Evolutionary conservation across 2,329 filamentous ascomycete genomes (phyloP).

Genomic region (Trichoderma sp.): DNA sequence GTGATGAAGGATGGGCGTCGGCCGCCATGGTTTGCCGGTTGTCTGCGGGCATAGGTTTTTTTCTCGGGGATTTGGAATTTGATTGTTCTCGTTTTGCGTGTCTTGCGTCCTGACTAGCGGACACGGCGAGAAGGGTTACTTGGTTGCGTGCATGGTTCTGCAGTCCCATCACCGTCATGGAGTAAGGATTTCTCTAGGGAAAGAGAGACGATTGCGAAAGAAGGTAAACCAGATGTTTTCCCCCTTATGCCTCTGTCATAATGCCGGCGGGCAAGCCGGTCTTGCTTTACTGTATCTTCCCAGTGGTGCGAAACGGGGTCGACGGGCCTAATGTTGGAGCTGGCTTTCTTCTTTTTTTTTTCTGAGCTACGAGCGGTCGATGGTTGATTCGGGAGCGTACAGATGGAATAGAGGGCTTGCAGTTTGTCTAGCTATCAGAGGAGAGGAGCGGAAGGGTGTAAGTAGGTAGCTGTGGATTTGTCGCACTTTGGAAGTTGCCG

Average conservation of each 20-base stretch:
- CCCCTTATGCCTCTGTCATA: constrained; percentile 19
- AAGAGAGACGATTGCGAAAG: constrained; percentile 14
- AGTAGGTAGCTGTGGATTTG: constrained; percentile 22
- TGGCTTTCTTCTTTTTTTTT: constrained; percentile 24
- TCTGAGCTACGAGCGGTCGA: constrained; percentile 27
- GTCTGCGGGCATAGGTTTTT: constrained; percentile 36
- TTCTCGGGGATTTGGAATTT: constrained; percentile 39
- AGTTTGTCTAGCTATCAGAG: constrained; percentile 20
- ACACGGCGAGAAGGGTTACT: constrained; percentile 18
- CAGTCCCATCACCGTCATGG: constrained; percentile 18
- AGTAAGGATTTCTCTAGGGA: constrained; percentile 15
- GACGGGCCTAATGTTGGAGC: constrained; percentile 33
- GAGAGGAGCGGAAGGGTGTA: not conserved
- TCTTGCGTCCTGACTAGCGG: constrained; percentile 28
- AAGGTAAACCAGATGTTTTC: constrained; percentile 17
- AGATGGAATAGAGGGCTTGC: constrained; percentile 21
- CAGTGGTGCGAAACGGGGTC: constrained; percentile 28
- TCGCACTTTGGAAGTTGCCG: constrained; percentile 25
- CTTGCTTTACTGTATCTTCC: constrained; percentile 36
- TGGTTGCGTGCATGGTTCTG: constrained; percentile 18
- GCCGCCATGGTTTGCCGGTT: constrained; percentile 31
- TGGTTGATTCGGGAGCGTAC: constrained; percentile 30
- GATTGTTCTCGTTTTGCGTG: constrained; percentile 35
- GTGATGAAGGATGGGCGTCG: constrained; percentile 32
- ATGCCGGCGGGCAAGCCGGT: constrained; percentile 33